Evolutionary conservation across 73 alveolate species (phyloP), one percentile per base, ranked within the genome.

Genomic region (Durusdinium trenchii): DNA sequence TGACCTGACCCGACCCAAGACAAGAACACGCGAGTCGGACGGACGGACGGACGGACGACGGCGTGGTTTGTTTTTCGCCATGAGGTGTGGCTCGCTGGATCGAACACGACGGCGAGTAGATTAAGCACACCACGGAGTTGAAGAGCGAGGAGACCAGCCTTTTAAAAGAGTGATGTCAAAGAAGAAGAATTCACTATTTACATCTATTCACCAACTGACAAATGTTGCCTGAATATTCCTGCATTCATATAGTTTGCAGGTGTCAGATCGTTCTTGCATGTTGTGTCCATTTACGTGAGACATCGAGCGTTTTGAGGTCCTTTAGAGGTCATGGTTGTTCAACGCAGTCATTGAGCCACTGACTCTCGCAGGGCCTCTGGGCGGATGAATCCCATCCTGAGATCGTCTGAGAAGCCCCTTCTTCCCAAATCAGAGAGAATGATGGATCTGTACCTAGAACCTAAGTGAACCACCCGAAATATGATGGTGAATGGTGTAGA

Each of bases 311-410:
- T 35, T n/a, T 76, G 86, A 20, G 35, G 36, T 6, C 6, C 52
- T 76, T 9, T n/a, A 4, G 57, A 16, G 28, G 51, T 76, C 38
- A 10, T n/a, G 12, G 2, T 20, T 38, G 14, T 76, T 20, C 32
- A 38, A 6, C 60, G 54, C 57, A 38, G 4, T n/a, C 86, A 42
- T 36, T 38, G 94, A 9, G 95, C 57, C 42, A 5, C 79, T 9
- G 38, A 42, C 83, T 86, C 95, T 23, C 95, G 82, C 64, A 86
- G 46, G 95, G 95, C 95, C 10, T 57, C 95, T 3, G 95, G 95
- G 48, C 95, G 95, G 36, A 86, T 43, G 73, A 86, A 86, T 45
- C 95, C 95, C 95, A 86, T 52, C 95, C 94, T 84, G 32, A 62
- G 45, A 54, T 35, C 40, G 14, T 76, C 42, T 20, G 16, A 4